Percentiles rank a stretch among this genome's conserved stretches.
These are phyloP conservation scores for Kentomonas sorsogonicus DNA, from an alignment of 208 protist genomes.

Conservation along the genomic window DNA sequence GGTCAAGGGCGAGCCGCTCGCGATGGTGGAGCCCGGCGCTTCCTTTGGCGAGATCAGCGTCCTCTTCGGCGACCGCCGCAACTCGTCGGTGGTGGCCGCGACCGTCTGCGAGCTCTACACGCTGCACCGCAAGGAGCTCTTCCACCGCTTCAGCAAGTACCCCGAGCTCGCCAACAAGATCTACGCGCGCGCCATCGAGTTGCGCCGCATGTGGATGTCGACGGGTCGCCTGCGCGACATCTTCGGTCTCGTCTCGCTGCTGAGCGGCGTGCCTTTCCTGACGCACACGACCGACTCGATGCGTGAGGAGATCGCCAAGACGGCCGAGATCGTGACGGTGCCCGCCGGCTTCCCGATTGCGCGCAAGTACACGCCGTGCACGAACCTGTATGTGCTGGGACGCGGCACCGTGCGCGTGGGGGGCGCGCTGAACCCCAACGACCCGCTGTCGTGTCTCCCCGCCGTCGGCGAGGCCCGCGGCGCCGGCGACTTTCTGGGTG, in stretches of 20 bases:
- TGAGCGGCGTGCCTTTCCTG: slow-evolving; percentile 75
- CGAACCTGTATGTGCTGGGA: slow-evolving; percentile 68
- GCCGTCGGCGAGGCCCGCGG: slow-evolving; percentile 28
- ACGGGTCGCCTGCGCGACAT: slow-evolving; percentile 51
- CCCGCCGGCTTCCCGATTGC: slow-evolving; percentile 46
- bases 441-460: not conserved
- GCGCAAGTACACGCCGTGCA: slow-evolving; percentile 37
- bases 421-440: not conserved
- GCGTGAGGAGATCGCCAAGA: slow-evolving; percentile 44
- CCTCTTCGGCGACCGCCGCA: slow-evolving; percentile 74
- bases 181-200: slow-evolving; percentile 36
- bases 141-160: slow-evolving; percentile 59
- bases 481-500: slow-evolving; percentile 68
- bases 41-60: slow-evolving; percentile 79
- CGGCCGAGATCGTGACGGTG: slow-evolving; percentile 38
- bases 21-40: slow-evolving; percentile 52
- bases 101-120: slow-evolving; percentile 80
- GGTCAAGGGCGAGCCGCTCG: slow-evolving; percentile 60
- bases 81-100: slow-evolving; percentile 53
- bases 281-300: slow-evolving; percentile 73
- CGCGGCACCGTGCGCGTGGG: slow-evolving; percentile 47
- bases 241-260: slow-evolving; percentile 61
- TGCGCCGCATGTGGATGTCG: slow-evolving; percentile 63
- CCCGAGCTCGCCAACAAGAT: slow-evolving; percentile 37
- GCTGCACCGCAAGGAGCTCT: slow-evolving; percentile 48